A percentile compares a stretch with the other conserved stretches of the same genome.
These are phyloP conservation scores for Endotrypanum monterogeii DNA, from an alignment of 208 protist species.

Conservation along the genomic window DNA sequence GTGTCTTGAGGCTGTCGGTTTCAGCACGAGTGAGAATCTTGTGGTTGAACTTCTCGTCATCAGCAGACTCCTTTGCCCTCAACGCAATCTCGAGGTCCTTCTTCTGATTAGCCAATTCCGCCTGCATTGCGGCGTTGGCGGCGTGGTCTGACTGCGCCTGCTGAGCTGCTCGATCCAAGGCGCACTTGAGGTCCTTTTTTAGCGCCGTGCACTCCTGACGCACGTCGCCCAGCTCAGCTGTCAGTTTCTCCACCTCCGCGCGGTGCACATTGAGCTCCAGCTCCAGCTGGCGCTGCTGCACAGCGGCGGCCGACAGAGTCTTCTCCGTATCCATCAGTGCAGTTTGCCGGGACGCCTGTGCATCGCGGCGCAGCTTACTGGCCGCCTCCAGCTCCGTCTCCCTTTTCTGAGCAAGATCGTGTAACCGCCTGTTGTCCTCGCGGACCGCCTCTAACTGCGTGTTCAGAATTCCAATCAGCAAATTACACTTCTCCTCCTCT, in stretches of 20 bases:
- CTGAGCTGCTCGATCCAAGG: slow-evolving; percentile 40
- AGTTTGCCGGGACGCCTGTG: slow-evolving; percentile 34
- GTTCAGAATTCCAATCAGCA: slow-evolving; percentile 85
- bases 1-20: slow-evolving; percentile 75
- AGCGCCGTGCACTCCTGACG: slow-evolving; percentile 37
- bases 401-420: slow-evolving; percentile 48
- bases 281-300: slow-evolving; percentile 68
- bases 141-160: slow-evolving; percentile 83
- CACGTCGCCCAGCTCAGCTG: slow-evolving; percentile 27
- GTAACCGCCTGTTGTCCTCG: slow-evolving; percentile 79
- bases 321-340: slow-evolving; percentile 53
- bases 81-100: slow-evolving; percentile 51
- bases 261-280: slow-evolving; percentile 81
- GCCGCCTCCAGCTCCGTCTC: slow-evolving; percentile 49
- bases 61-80: slow-evolving; percentile 46
- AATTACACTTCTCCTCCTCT: slow-evolving; percentile 85
- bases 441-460: slow-evolving; percentile 79
- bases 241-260: slow-evolving; percentile 70
- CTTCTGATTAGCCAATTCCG: slow-evolving; percentile 72
- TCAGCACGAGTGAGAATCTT: slow-evolving; percentile 71
- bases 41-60: slow-evolving; percentile 68
- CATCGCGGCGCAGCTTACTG: slow-evolving; percentile 51
- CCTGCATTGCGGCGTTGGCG: slow-evolving; percentile 70
- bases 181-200: slow-evolving; percentile 39
- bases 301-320: slow-evolving; percentile 47